Evolutionary conservation across 805 yeast species (phyloP).

Genomic region (Candida ponderosae): DNA sequence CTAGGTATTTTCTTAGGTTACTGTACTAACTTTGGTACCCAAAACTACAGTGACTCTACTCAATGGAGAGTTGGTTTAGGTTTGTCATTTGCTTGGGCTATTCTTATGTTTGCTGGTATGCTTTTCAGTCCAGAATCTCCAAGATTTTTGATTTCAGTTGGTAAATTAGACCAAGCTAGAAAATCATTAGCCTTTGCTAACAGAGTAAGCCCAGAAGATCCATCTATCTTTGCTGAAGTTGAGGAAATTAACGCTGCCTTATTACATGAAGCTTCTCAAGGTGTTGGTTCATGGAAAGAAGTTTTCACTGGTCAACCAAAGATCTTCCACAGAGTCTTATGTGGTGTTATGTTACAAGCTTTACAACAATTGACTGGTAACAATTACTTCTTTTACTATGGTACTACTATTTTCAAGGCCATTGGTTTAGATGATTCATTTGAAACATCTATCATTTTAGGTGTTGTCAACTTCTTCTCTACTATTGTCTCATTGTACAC

Average conservation of each 20-base stretch:
- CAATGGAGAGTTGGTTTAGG: constrained; percentile 75
- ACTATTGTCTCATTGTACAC: constrained; percentile 42
- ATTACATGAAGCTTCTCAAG: constrained; percentile 53
- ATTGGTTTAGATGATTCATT: constrained; percentile 53
- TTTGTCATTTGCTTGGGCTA: constrained; percentile 40
- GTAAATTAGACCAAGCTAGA: constrained; percentile 54
- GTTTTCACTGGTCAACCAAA: constrained; percentile 61
- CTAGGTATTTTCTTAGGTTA: constrained; percentile 69
- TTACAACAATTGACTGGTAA: constrained; percentile 65
- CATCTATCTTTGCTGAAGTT: constrained; percentile 48
- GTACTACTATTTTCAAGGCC: constrained; percentile 53
- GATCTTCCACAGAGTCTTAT: constrained; percentile 34
- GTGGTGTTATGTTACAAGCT: constrained; percentile 51
- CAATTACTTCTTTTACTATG: constrained; percentile 62
- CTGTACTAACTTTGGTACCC: constrained; percentile 66
- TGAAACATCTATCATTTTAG: constrained; percentile 50
- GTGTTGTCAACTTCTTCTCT: constrained; percentile 52
- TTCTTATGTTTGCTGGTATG: constrained; percentile 28
- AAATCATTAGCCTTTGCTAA: constrained; percentile 51
- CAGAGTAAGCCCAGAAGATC: constrained; percentile 45
- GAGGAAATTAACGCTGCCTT: constrained; percentile 52
- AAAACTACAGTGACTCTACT: constrained; percentile 50
- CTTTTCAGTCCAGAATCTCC: constrained; percentile 67
- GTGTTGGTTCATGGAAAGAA: constrained; percentile 60
- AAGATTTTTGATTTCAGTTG: constrained; percentile 51